Conservation (phyloP, 1,139 yeast species). For the Sugiyamaella novakii region DNA sequence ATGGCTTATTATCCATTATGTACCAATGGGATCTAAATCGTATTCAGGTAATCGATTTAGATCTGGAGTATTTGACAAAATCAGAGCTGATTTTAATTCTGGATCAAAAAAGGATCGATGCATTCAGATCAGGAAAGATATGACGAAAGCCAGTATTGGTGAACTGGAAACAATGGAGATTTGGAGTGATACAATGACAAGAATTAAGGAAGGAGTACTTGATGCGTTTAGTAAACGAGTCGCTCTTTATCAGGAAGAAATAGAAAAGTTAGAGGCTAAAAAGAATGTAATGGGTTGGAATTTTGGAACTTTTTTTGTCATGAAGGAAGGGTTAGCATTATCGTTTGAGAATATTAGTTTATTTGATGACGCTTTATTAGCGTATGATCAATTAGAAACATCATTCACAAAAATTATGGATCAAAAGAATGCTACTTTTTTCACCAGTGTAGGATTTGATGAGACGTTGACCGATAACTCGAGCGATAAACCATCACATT, state of each 20-base stretch:
- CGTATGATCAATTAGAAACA: constrained; percentile 48
- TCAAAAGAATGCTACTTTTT: constrained; percentile 34
- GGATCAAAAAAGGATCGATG: constrained; percentile 43
- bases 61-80: constrained; percentile 63
- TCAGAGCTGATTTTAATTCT: constrained; percentile 63
- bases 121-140: constrained; percentile 42
- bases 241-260: constrained; percentile 44
- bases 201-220: constrained; percentile 56
- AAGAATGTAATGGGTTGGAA: constrained; percentile 47
- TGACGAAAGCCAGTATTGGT: constrained; percentile 34
- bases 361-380: constrained; percentile 57
- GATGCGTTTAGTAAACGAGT: constrained; percentile 59
- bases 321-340: constrained; percentile 51
- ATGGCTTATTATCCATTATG: constrained; percentile 64
- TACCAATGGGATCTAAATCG: constrained; percentile 51
- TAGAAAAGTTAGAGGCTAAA: constrained; percentile 42
- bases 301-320: constrained; percentile 48
- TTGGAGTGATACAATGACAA: constrained; percentile 52
- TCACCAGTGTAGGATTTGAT: constrained; percentile 40
- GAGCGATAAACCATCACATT: constrained; percentile 28
- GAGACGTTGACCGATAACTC: not conserved
- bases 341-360: constrained; percentile 55
- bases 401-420: constrained; percentile 35
- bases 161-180: constrained; percentile 48
- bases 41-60: constrained; percentile 50